Conservation (phyloP, 805 yeast genomes). For the Saccharomycopsis vini region DNA sequence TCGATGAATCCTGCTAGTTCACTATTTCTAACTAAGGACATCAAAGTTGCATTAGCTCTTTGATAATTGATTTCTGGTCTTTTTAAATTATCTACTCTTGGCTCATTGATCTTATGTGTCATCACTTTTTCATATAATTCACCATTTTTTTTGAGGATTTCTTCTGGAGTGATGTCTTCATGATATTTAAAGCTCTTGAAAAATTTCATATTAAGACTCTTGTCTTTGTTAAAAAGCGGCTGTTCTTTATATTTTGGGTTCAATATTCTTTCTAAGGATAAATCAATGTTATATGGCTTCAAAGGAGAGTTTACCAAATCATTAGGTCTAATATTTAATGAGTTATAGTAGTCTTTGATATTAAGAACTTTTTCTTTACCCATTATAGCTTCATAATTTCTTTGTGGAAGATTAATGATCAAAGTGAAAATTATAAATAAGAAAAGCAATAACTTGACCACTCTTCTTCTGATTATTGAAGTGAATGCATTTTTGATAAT, state of each 20-base stretch:
- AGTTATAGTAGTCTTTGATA: slow-evolving; percentile 12
- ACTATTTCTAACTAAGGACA: slow-evolving; percentile 49
- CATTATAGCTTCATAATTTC: slow-evolving; percentile 5
- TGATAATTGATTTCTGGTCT: slow-evolving; percentile 22
- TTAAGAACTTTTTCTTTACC: slow-evolving; percentile 14
- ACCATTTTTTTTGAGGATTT: slow-evolving; percentile 27
- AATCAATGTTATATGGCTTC: slow-evolving; percentile 14
- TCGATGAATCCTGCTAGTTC: slow-evolving; percentile 36
- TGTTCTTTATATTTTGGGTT: slow-evolving; percentile 13
- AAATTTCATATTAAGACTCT: slow-evolving; percentile 14
- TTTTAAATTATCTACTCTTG: slow-evolving; percentile 33
- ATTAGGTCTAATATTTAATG: slow-evolving; percentile 5
- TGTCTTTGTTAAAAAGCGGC: slow-evolving; percentile 19
- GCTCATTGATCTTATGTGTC: slow-evolving; percentile 36
- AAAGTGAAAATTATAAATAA: background rate
- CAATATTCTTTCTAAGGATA: slow-evolving; percentile 6
- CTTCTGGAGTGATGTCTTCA: slow-evolving; percentile 14
- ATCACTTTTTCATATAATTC: slow-evolving; percentile 31
- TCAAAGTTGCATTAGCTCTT: slow-evolving; percentile 58
- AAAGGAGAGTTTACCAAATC: slow-evolving; percentile 4
- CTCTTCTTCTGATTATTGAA: slow-evolving; percentile 1
- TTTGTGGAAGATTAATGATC: slow-evolving; percentile 5
- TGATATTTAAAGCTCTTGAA: slow-evolving; percentile 18
- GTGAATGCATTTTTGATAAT: too few relatives aligned
- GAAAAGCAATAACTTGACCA: slow-evolving; percentile 1